Conservation (phyloP, 306 rosid genomes). For the Mimosa pudica region DNA sequence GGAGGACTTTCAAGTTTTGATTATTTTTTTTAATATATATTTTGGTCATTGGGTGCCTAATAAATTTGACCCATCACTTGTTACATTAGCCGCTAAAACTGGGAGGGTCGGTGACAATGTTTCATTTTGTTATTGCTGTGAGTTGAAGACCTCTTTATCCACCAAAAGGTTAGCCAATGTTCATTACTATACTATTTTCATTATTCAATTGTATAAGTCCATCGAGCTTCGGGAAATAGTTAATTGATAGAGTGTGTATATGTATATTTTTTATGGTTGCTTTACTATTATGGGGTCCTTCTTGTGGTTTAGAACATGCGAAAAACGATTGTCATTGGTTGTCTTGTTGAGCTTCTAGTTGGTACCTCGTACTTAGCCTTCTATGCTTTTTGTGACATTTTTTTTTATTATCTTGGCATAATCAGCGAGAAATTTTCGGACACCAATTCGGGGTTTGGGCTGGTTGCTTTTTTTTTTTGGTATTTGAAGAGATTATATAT, state of each 20-base stretch:
- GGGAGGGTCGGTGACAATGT: constrained; percentile 62
- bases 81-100: constrained; percentile 40
- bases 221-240: constrained; percentile 37
- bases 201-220: constrained; percentile 1
- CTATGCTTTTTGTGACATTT: constrained; percentile 30
- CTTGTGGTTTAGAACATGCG: constrained; percentile 48
- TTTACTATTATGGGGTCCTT: constrained; percentile 25
- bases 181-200: constrained; percentile 47
- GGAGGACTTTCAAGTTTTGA: constrained; percentile 35
- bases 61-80: constrained; percentile 34
- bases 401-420: constrained; percentile 37
- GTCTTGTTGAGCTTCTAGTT: constrained; percentile 18
- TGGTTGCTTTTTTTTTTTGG: constrained; percentile 18
- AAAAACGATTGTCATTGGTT: constrained; percentile 33
- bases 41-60: constrained; percentile 17
- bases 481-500: constrained; percentile 35
- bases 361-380: constrained; percentile 51
- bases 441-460: constrained; percentile 46
- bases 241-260: neutral
- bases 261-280: neutral
- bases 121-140: constrained; percentile 52
- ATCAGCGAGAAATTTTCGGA: constrained; percentile 49
- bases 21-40: constrained; percentile 14
- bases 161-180: constrained; percentile 45
- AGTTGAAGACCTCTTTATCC: constrained; percentile 43